phyloP scores from a whole-genome alignment of 2,329 filamentous ascomycete genomes.

The Penicillium sp. region DNA sequence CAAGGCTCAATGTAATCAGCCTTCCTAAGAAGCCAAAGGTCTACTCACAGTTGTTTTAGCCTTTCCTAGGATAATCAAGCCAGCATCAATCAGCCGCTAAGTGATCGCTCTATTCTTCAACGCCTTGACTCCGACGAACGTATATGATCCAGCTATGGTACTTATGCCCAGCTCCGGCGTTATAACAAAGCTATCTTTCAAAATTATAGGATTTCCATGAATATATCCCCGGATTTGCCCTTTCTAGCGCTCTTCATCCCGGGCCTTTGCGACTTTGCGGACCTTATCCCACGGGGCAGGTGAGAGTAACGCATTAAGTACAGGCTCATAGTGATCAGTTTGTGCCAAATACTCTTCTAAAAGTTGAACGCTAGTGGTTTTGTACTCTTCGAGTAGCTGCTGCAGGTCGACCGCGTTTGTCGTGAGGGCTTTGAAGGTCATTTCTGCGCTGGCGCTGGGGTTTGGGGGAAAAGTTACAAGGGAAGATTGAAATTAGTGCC shows the following conservation, averaged over 20 bases:
- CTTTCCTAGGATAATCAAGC: conserved; percentile 28
- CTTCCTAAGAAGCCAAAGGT: too few relatives aligned
- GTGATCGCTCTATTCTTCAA: conserved; percentile 3
- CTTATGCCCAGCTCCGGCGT: conserved; percentile 16
- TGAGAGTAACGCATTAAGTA: conserved; percentile 10
- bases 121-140: conserved; percentile 5
- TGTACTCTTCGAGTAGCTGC: neutral
- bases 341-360: conserved; percentile 1
- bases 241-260: conserved; percentile 1
- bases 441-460: neutral
- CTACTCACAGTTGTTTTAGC: conserved; percentile 22
- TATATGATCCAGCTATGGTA: conserved; percentile 16
- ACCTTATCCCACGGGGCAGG: neutral
- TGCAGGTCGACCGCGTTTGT: neutral
- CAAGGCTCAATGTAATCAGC: neutral
- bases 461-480: neutral
- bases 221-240: neutral
- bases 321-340: conserved; percentile 8
- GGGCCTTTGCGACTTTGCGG: neutral
- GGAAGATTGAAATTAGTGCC: neutral
- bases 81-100: conserved; percentile 17
- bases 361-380: conserved; percentile 5
- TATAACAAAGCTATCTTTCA: conserved; percentile 20
- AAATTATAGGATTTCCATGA: conserved; percentile 11
- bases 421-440: neutral